Base-by-base conservation (phyloP, 805 yeast genomes). In the Teunomyces lycoperdinae region DNA sequence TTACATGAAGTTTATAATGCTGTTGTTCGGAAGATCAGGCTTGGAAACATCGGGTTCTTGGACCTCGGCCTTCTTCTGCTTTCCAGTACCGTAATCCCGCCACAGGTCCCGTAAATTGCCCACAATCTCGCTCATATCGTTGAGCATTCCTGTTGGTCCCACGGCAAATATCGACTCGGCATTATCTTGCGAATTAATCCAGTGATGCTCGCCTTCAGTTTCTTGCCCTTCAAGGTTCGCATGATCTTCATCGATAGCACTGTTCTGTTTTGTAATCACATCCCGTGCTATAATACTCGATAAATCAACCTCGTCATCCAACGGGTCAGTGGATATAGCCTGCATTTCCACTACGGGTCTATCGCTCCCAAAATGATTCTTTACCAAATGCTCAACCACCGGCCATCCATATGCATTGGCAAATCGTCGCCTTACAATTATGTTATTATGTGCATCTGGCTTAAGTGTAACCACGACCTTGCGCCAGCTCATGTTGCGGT, bases 341-440 rank as follows among this genome's bases (percentile, higher is more conserved):
- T 26, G 13, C 3, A 17, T n/a, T 5, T 30, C 42, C 13, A n/a
- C 50, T 55, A 57, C 29, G 43, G 47, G 54, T 2, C 45, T 51
- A 6, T 49, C 55, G 8, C 39, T 49, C 1, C 45, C 59, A 62
- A 87, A 87, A 68, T 87, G 94, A 46, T 80, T 78, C 11, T 78
- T 72, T 0, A 86, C 87, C 54, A 91, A 58, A 64, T 92, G 96
- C 39, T 84, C 85, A n/a, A 92, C 75, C 0, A 89, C 96, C 0
- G 87, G 89, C 94, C 97, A 89, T 1, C 99, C 99, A 67, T 85
- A 91, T 0, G 97, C 94, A 67, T 92, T 92, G 5, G 95, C 85
- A 71, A 88, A 94, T 51, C 88, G 70, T 55, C 99, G 76, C 52
- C 99, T 73, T 1, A 92, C 98, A 26, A 89, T 76, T 27, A 94